A percentile compares a stretch with the other conserved stretches of the same genome.
Evolutionary conservation across 2,329 filamentous ascomycete species (phyloP).

Genomic region (Venturiaceae sp.): DNA sequence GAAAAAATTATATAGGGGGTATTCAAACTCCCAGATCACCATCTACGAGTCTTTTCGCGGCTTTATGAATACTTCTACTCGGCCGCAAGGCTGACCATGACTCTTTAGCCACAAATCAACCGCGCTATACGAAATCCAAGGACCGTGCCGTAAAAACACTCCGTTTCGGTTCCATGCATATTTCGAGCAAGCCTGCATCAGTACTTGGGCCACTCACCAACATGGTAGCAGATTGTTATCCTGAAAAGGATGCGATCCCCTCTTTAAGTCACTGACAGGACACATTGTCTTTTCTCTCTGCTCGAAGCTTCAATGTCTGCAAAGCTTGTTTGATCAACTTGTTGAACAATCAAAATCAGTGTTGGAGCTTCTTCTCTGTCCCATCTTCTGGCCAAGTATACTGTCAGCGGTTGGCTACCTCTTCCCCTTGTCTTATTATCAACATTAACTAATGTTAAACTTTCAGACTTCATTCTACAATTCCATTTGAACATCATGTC

Average conservation of each 20-base stretch:
- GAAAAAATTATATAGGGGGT: too few species aligned
- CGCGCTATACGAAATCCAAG: neutral
- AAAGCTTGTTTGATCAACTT: neutral
- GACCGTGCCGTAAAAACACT: neutral
- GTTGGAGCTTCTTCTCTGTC: too few species aligned
- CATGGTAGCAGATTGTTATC: neutral
- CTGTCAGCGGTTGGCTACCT: too few species aligned
- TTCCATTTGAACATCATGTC: neutral
- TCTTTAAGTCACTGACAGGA: neutral
- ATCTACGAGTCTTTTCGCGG: too few species aligned
- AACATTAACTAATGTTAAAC: too few species aligned
- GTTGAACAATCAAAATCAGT: too few species aligned
- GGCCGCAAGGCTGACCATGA: neutral
- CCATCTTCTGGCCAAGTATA: too few species aligned
- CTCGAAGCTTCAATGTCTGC: too few species aligned
- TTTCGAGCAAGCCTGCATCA: neutral
- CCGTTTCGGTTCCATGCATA: neutral
- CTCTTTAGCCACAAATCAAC: neutral
- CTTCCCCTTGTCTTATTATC: too few species aligned
- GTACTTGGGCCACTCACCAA: neutral
- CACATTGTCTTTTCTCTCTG: neutral
- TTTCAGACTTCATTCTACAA: too few species aligned
- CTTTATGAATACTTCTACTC: too few species aligned
- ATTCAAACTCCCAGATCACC: too few species aligned
- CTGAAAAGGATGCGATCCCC: neutral